Evolutionary conservation across 805 yeast species (phyloP).

Genomic region (Komagataella pseudopastoris): DNA sequence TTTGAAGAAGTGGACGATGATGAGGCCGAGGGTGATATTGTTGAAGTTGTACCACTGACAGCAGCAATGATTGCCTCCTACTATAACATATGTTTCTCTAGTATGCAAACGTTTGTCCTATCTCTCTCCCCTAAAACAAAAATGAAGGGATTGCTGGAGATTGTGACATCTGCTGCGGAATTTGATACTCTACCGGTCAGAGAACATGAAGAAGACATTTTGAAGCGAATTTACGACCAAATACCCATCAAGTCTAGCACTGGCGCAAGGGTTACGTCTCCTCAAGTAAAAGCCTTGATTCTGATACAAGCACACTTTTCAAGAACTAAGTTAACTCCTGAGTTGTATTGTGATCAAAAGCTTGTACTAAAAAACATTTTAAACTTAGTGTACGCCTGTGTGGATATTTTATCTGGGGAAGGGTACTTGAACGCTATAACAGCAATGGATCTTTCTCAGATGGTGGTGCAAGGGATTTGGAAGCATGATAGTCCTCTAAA

Average conservation of each 20-base stretch:
- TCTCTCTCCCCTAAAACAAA: slow-evolving; percentile 42
- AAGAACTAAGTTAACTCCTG: slow-evolving; percentile 47
- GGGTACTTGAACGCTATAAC: slow-evolving; percentile 67
- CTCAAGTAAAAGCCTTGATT: slow-evolving; percentile 58
- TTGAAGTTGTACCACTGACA: slow-evolving; percentile 44
- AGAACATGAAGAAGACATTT: slow-evolving; percentile 35
- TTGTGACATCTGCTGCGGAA: slow-evolving; percentile 56
- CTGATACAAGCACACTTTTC: slow-evolving; percentile 75
- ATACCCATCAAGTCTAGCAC: slow-evolving; percentile 46
- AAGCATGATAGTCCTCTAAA: slow-evolving; percentile 62
- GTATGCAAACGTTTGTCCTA: slow-evolving; percentile 47
- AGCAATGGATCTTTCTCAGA: slow-evolving; percentile 82
- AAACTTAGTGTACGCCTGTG: slow-evolving; percentile 46
- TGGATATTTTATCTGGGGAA: slow-evolving; percentile 69
- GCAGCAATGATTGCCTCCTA: slow-evolving; percentile 68
- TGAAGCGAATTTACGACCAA: slow-evolving; percentile 38
- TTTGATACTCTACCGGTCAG: slow-evolving; percentile 55
- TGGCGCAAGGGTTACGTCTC: slow-evolving; percentile 25
- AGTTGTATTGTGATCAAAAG: slow-evolving; percentile 43
- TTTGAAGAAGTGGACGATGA: slow-evolving; percentile 20
- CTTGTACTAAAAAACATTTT: slow-evolving; percentile 34
- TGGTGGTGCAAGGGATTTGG: slow-evolving; percentile 83
- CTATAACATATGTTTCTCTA: slow-evolving; percentile 47
- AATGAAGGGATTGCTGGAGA: slow-evolving; percentile 48
- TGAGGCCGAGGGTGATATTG: slow-evolving; percentile 18